Evolutionary conservation across 768 basidiomycete genomes (phyloP), one percentile per base, ranked within the genome.

Genomic region (Leucocoprinus birnbaumii): DNA sequence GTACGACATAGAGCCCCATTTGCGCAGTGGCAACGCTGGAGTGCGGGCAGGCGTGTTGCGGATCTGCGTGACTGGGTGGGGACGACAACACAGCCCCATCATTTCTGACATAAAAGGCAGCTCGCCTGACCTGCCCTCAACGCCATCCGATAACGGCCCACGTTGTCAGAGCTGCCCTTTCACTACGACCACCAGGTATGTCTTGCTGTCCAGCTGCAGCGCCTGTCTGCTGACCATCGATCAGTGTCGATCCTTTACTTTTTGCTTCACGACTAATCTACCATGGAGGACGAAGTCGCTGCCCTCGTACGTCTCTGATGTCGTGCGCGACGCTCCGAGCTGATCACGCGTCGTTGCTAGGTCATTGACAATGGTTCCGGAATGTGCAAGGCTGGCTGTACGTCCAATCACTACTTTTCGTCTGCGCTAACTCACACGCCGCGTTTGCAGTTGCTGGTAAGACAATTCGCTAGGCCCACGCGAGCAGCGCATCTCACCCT

Each of bases 311-410:
- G 76, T 74, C 77, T 64, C 72, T 80, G 67, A 76, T 79, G 74
- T 68, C 24, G 14, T 48, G 21, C 3, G 35, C 5, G 49, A 16
- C 3, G 35, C 40, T 26, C 24, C 35, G 27, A n/a, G 14, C 46
- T 52, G 43, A 56, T 16, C 48, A 11, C 61, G 38, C 18, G 14
- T 48, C 38, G 25, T 25, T 21, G 46, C 26, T 61, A 89, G 89
- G 89, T 91, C 73, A 88, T 91, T 70, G 89, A 93, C 74, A 91
- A 91, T 73, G 93, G 92, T 68, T 98, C 95, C 68, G 96, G 95
- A 76, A 98, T 98, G 95, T 98, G 95, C 89, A 98, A 98, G 80
- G 96, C 96, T 84, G 96, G 97, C 76, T 94, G 91, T 92, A 71
- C 65, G 89, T 87, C 37, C 60, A 62, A 63, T 53, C 54, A 24